A percentile compares a stretch with the other conserved stretches of the same genome.
These are phyloP conservation scores for Mallotus nudiflorus DNA, from an alignment of 345 rosid species.

Conservation along the genomic window DNA sequence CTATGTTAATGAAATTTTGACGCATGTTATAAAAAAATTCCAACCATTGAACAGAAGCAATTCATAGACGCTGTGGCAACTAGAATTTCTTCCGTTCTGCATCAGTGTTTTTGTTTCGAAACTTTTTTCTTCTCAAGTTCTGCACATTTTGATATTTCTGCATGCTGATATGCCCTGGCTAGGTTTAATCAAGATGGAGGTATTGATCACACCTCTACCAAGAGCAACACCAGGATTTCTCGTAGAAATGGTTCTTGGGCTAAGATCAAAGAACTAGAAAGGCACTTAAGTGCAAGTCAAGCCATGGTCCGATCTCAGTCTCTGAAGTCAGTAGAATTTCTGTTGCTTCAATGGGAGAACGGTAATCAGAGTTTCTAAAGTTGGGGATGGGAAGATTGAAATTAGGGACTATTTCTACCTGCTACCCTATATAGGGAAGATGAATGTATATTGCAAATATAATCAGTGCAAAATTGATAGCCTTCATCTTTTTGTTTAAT, in stretches of 20 bases:
- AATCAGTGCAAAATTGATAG: too few species aligned
- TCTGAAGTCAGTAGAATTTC: slow-evolving; percentile 42
- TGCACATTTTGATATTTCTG: background rate
- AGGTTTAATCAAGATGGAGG: slow-evolving; percentile 18
- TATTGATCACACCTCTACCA: slow-evolving; percentile 15
- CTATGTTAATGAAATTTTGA: too few species aligned
- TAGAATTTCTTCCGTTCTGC: background rate
- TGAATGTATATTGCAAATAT: too few species aligned
- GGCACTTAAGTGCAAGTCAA: slow-evolving; percentile 35
- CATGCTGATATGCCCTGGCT: background rate
- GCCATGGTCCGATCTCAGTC: slow-evolving; percentile 78
- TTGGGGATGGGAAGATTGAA: slow-evolving; percentile 62
- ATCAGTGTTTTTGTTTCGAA: background rate
- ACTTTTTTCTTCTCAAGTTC: background rate
- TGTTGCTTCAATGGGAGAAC: slow-evolving; percentile 80
- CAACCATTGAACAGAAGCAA: too few species aligned
- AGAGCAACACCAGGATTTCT: slow-evolving; percentile 18
- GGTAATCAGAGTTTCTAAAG: slow-evolving; percentile 56
- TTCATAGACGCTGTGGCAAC: too few species aligned
- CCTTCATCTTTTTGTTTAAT: too few species aligned
- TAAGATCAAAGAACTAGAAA: slow-evolving; percentile 57
- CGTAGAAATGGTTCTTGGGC: slow-evolving; percentile 60
- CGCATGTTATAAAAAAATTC: too few species aligned
- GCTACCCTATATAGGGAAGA: slow-evolving; percentile 50
- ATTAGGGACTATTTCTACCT: slow-evolving; percentile 56